Conservation (phyloP, 106 monocot genomes). For the Agapanthus africanus region DNA sequence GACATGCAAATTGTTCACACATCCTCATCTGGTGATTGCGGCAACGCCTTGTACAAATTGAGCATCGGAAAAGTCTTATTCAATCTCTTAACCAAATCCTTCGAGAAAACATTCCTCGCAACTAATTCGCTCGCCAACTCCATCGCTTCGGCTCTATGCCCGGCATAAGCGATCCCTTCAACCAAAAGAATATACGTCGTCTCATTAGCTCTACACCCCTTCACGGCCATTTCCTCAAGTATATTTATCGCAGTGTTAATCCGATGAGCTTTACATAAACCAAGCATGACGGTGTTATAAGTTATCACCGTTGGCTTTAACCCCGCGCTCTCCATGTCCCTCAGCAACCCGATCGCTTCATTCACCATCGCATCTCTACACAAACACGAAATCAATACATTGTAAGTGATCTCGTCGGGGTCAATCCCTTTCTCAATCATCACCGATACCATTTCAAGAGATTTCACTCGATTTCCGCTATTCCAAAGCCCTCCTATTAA, state of each 20-base stretch:
- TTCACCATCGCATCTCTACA: constrained; percentile 70
- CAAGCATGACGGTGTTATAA: constrained; percentile 54
- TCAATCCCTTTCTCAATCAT: constrained; percentile 49
- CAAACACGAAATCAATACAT: constrained; percentile 51
- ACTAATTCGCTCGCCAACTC: constrained; percentile 38
- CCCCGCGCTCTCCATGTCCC: constrained; percentile 36
- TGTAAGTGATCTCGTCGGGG: constrained; percentile 54
- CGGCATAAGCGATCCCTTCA: constrained; percentile 53
- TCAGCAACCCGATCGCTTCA: constrained; percentile 36
- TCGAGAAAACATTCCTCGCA: constrained; percentile 20
- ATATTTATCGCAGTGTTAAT: constrained; percentile 28
- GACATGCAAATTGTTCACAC: too few relatives aligned
- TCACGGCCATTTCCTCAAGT: constrained; percentile 45
- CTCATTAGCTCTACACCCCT: constrained; percentile 34
- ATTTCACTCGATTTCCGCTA: constrained; percentile 20
- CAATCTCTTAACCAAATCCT: constrained; percentile 35
- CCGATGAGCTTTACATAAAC: constrained; percentile 47
- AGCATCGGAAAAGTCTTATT: constrained; percentile 30
- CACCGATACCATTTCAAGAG: constrained; percentile 37
- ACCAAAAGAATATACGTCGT: constrained; percentile 40
- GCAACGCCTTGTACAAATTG: too few relatives aligned
- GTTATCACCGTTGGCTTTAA: constrained; percentile 40
- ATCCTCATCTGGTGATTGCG: too few relatives aligned
- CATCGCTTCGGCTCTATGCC: constrained; percentile 41
- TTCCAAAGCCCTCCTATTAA: constrained; percentile 61